These are phyloP conservation scores for Pulveroboletus frians DNA, from an alignment of 768 basidiomycete species.

Conservation along the genomic window DNA sequence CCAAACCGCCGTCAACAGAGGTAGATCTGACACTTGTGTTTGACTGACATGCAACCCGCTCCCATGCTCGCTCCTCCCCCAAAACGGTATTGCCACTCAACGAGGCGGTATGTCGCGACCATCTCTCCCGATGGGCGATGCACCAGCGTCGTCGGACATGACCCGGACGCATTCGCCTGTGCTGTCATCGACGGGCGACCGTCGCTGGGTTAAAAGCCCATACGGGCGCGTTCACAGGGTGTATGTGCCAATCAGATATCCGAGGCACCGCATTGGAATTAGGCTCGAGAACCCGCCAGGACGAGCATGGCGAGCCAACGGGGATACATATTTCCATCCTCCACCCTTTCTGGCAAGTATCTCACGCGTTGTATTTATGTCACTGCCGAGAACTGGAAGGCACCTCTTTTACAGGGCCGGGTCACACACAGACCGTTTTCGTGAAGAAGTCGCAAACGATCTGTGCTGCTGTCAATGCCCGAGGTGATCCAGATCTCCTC, in stretches of 20 bases:
- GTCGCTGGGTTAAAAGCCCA: conserved; percentile 27
- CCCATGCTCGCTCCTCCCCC: conserved; percentile 5
- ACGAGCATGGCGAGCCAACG: conserved; percentile 12
- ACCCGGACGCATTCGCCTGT: conserved; percentile 7
- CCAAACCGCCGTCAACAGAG: conserved; percentile 15
- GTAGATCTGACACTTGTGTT: conserved; percentile 16
- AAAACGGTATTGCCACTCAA: conserved; percentile 4
- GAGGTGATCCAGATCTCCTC: conserved; percentile 46
- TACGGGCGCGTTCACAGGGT: conserved; percentile 17
- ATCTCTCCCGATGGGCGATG: too few species aligned
- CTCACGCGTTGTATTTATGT: conserved; percentile 34
- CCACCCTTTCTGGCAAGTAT: conserved; percentile 23
- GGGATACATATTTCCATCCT: conserved; percentile 14
- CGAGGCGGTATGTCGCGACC: conserved; percentile 4
- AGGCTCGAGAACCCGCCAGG: conserved; percentile 29
- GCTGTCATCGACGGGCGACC: conserved; percentile 4
- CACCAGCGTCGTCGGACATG: conserved; percentile 1
- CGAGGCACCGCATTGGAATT: conserved; percentile 36
- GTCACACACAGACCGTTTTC: conserved; percentile 32
- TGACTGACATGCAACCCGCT: conserved; percentile 15
- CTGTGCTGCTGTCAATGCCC: conserved; percentile 29
- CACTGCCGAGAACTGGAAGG: conserved; percentile 33
- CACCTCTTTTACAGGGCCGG: conserved; percentile 28
- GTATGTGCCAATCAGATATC: conserved; percentile 32
- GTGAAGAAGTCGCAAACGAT: conserved; percentile 30